A percentile compares a stretch with the other conserved stretches of the same genome.
Conservation (phyloP, 164 flowering plant species). For the Taxillus chinensis region DNA sequence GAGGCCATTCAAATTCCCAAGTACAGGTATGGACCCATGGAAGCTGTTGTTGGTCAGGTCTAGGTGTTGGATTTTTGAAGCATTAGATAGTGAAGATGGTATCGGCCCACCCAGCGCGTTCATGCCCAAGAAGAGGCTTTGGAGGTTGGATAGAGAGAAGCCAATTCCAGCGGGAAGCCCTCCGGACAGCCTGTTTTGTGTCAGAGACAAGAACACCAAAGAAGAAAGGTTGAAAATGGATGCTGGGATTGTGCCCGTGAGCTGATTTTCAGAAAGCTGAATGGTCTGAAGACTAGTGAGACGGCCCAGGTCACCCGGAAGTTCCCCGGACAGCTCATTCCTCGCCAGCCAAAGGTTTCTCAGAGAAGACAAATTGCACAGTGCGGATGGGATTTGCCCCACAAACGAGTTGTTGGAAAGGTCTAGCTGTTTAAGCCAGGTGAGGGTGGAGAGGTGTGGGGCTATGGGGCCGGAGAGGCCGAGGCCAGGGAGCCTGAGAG, state of each 20-base stretch:
- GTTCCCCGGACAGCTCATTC: constrained; percentile 23
- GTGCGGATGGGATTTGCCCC: constrained; percentile 30
- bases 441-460: constrained; percentile 12
- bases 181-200: constrained; percentile 31
- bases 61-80: constrained; percentile 24
- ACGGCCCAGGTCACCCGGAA: constrained; percentile 25
- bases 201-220: constrained; percentile 17
- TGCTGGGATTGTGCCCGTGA: constrained; percentile 33
- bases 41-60: constrained; percentile 29
- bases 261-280: constrained; percentile 23
- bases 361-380: constrained; percentile 32
- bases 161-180: constrained; percentile 29
- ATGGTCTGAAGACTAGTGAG: constrained; percentile 21
- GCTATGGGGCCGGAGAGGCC: constrained; percentile 5
- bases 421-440: constrained; percentile 20
- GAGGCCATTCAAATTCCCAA: constrained; percentile 28
- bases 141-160: constrained; percentile 23
- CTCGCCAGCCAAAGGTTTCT: constrained; percentile 12
- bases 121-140: constrained; percentile 19
- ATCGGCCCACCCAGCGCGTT: constrained; percentile 29
- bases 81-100: constrained; percentile 30
- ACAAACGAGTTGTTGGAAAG: constrained; percentile 19
- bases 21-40: constrained; percentile 31
- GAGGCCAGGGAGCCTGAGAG: constrained; percentile 1
- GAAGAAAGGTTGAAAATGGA: constrained; percentile 41